Percentiles rank a stretch among this genome's conserved stretches.
These are phyloP conservation scores for Actinomucor elegans DNA, from an alignment of 371 early-diverging fungal genomes.

Conservation along the genomic window DNA sequence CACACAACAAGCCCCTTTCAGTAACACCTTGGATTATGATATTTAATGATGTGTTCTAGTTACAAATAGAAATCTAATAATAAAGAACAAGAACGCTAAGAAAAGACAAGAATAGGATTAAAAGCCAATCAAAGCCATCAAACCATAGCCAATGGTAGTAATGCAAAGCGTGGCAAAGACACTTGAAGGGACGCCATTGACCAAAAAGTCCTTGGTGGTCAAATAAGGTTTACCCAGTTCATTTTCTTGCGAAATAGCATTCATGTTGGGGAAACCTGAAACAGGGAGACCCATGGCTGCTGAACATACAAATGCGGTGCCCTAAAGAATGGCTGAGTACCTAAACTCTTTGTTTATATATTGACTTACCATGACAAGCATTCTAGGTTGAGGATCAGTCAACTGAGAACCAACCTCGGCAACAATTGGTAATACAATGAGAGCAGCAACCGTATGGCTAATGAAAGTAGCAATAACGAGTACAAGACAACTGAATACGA, in stretches of 20 bases:
- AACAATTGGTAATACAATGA: constrained; percentile 79
- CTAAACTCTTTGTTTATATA: background rate
- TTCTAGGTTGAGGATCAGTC: constrained; percentile 67
- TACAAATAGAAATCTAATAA: background rate
- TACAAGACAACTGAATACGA: constrained; percentile 65
- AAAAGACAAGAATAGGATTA: background rate
- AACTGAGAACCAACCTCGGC: constrained; percentile 65
- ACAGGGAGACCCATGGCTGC: constrained; percentile 93
- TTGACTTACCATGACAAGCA: constrained; percentile 75
- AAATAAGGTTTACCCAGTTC: constrained; percentile 86
- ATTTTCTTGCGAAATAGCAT: constrained; percentile 91
- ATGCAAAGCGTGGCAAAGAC: constrained; percentile 52
- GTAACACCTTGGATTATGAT: too few relatives aligned
- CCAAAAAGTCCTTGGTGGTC: constrained; percentile 78
- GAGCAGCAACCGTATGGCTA: constrained; percentile 88
- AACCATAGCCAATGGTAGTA: constrained; percentile 66
- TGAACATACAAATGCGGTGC: constrained; percentile 70
- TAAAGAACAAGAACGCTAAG: background rate
- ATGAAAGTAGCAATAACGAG: constrained; percentile 86
- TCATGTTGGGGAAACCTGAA: constrained; percentile 96
- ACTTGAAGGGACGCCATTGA: constrained; percentile 77
- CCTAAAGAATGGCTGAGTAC: constrained; percentile 8
- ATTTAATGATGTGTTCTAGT: too few relatives aligned
- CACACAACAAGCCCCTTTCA: too few relatives aligned
- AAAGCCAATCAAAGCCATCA: constrained; percentile 54